Conservation (phyloP, 1,139 yeast genomes). For the Torulaspora globosa region DNA sequence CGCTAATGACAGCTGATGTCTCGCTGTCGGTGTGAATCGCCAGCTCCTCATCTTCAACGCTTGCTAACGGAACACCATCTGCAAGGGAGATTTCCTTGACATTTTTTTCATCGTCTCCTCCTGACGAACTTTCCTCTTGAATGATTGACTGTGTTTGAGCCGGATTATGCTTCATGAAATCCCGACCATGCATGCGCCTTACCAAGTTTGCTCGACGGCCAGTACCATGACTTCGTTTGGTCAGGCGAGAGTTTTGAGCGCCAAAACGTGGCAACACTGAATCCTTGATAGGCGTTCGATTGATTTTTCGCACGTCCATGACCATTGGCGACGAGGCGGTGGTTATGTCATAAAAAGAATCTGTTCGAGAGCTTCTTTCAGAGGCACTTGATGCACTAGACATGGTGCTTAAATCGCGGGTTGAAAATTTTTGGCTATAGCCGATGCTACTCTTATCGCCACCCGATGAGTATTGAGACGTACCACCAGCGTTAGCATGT, state of each 20-base stretch:
- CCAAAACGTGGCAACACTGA: slow-evolving; percentile 32
- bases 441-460: slow-evolving; percentile 11
- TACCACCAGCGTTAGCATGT: slow-evolving; percentile 17
- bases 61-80: slow-evolving; percentile 6
- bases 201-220: slow-evolving; percentile 34
- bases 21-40: slow-evolving; percentile 18
- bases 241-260: slow-evolving; percentile 26
- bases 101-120: slow-evolving; percentile 23
- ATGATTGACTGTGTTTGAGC: slow-evolving; percentile 30
- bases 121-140: slow-evolving; percentile 34
- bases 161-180: slow-evolving; percentile 19
- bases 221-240: slow-evolving; percentile 45
- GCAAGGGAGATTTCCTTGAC: slow-evolving; percentile 4
- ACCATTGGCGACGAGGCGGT: slow-evolving; percentile 32
- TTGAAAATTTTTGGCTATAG: slow-evolving; percentile 19
- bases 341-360: slow-evolving; percentile 41
- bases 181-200: slow-evolving; percentile 29
- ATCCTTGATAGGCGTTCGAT: slow-evolving; percentile 23
- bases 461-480: slow-evolving; percentile 21
- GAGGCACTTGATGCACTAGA: slow-evolving; percentile 43
- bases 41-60: slow-evolving; percentile 17
- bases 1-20: slow-evolving; percentile 14
- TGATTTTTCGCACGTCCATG: slow-evolving; percentile 23
- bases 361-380: slow-evolving; percentile 41
- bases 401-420: slow-evolving; percentile 38